A percentile compares a stretch with the other conserved stretches of the same genome.
Evolutionary conservation across 1,139 yeast genomes (phyloP).

Genomic region (Candida sp.): DNA sequence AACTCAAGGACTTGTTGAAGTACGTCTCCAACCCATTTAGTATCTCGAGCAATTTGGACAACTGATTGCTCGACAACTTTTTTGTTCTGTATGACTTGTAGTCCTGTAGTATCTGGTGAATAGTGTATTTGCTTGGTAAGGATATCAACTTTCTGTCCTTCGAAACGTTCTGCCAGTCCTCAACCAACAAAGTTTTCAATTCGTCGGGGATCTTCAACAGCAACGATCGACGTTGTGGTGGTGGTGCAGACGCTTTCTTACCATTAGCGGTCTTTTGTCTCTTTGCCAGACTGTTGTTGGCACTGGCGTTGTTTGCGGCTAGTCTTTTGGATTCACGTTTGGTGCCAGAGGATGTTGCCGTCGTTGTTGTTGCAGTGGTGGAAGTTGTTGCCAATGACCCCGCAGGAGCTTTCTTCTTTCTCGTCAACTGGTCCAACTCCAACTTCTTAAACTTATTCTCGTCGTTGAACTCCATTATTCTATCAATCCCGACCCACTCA

Average conservation of each 20-base stretch:
- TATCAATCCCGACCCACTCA: slow-evolving; percentile 84
- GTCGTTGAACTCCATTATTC: slow-evolving; percentile 71
- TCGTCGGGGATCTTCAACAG: slow-evolving; percentile 45
- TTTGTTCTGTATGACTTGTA: slow-evolving; percentile 27
- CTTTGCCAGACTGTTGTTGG: neutral
- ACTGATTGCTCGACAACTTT: slow-evolving; percentile 26
- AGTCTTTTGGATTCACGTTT: too few species aligned
- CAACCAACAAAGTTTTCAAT: slow-evolving; percentile 75
- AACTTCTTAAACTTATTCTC: slow-evolving; percentile 75
- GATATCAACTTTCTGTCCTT: slow-evolving; percentile 72
- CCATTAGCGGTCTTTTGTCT: slow-evolving; percentile 4
- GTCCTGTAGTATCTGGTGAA: slow-evolving; percentile 53
- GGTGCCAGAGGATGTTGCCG: too few species aligned
- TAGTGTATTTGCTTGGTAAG: slow-evolving; percentile 60
- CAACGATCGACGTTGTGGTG: slow-evolving; percentile 5
- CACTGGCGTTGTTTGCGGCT: neutral
- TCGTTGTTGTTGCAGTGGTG: neutral
- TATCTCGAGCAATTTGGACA: slow-evolving; percentile 69
- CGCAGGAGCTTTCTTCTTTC: slow-evolving; percentile 17
- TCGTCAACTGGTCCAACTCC: slow-evolving; percentile 54
- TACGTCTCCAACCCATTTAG: slow-evolving; percentile 72
- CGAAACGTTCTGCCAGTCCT: slow-evolving; percentile 93
- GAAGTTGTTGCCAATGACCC: slow-evolving; percentile 6
- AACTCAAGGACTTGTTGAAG: slow-evolving; percentile 77
- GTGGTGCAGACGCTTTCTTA: neutral